Conservation (phyloP, 768 basidiomycete genomes). For the Chalciporus piperatus region DNA sequence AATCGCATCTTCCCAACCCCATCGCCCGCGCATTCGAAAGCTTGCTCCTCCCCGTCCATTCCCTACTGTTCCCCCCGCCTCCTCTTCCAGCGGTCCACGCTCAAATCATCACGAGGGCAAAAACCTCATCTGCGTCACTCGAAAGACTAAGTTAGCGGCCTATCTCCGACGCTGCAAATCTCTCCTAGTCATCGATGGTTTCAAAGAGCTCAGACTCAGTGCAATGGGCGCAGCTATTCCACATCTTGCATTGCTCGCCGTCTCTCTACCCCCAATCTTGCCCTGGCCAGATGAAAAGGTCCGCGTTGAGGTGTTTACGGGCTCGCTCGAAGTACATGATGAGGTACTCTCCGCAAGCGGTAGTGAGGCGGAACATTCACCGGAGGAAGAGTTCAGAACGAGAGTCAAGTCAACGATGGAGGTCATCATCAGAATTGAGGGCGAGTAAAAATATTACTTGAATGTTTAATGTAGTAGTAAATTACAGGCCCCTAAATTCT, state of each 20-base stretch:
- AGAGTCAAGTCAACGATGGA: slow-evolving; percentile 70
- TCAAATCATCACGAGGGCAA: slow-evolving; percentile 79
- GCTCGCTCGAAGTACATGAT: slow-evolving; percentile 72
- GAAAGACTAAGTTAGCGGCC: slow-evolving; percentile 66
- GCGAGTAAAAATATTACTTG: neutral
- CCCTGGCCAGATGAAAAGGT: slow-evolving; percentile 66
- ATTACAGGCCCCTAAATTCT: too few relatives aligned
- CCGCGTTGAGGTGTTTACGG: slow-evolving; percentile 59
- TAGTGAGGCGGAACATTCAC: slow-evolving; percentile 57
- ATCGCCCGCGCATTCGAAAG: slow-evolving; percentile 49
- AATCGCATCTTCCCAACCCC: neutral
- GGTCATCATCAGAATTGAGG: slow-evolving; percentile 53
- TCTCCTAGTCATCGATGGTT: slow-evolving; percentile 71
- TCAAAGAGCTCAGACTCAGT: slow-evolving; percentile 68
- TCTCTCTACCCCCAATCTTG: slow-evolving; percentile 70
- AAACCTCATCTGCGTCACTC: slow-evolving; percentile 76
- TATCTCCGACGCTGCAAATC: slow-evolving; percentile 80
- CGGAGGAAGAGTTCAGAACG: slow-evolving; percentile 53
- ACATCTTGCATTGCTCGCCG: slow-evolving; percentile 63
- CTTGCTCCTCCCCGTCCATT: slow-evolving; percentile 73
- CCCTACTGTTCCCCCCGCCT: slow-evolving; percentile 71
- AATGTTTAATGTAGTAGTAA: too few relatives aligned
- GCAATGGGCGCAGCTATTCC: slow-evolving; percentile 93
- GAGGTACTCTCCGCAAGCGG: slow-evolving; percentile 52
- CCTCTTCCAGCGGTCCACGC: slow-evolving; percentile 76